Conservation (phyloP, 305 asterid genomes). For the Fraxinus dipetala region DNA sequence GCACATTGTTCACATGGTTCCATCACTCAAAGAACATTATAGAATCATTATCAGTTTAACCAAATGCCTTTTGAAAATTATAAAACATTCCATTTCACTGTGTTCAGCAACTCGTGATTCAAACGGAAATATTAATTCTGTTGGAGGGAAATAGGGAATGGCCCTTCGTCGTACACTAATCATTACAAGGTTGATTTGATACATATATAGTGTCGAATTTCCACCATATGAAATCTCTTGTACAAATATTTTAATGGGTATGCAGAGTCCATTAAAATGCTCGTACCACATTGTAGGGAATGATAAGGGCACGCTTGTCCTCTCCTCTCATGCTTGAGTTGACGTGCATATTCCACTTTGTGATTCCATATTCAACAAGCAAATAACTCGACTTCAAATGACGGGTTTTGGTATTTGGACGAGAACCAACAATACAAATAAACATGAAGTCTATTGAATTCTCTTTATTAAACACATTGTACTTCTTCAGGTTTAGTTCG, state of each 20-base stretch:
- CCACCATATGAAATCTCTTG: neutral
- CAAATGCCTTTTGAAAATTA: conserved; percentile 9
- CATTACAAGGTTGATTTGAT: conserved; percentile 13
- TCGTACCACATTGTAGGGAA: neutral
- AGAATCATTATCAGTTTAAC: conserved; percentile 1
- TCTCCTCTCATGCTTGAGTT: neutral
- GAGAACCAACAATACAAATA: neutral
- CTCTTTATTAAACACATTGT: neutral
- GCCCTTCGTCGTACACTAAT: conserved; percentile 18
- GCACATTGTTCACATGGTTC: neutral
- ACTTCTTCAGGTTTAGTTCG: neutral
- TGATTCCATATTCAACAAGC: neutral
- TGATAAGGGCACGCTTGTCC: neutral
- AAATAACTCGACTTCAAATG: neutral
- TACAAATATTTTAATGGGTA: neutral
- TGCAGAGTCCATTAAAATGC: neutral
- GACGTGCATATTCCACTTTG: neutral
- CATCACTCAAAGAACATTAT: neutral
- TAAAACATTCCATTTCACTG: conserved; percentile 1
- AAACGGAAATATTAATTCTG: neutral
- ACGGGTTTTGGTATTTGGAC: neutral
- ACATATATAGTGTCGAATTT: neutral
- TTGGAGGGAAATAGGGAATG: neutral
- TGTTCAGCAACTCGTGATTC: neutral
- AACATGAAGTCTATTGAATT: neutral